Base-by-base conservation (phyloP, 192 early-diverging fungal genomes). In the Lunasporangiospora selenospora region DNA sequence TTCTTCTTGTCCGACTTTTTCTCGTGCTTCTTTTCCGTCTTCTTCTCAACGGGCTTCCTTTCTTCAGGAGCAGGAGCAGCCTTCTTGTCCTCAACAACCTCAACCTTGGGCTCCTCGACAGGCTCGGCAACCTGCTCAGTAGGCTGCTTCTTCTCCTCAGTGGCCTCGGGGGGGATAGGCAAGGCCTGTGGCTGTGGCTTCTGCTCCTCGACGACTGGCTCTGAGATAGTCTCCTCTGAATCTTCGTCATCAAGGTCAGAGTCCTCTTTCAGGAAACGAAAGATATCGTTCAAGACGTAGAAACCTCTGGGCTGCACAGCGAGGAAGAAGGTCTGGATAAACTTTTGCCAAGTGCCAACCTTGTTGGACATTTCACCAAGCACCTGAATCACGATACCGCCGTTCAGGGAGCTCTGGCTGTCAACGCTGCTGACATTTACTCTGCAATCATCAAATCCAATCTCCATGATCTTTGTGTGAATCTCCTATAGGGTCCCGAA, bases 191-290 rank as follows among this genome's bases (percentile, higher is more conserved):
- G 21, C 39, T 31, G 58, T 45, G 39, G 38, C 31, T 33, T 33
- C 24, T 57, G 48, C 13, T 70, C 70, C 13, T 30, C 62, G 11
- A 43, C 61, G 21, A 31, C 30, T 43, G 24, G 37, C 26, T 47
- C 45, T 16, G 53, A 58, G 6, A 60, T 12, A 18, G 66, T 66
- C 36, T 80, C 81, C 33, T 87, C 76, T 44, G 48, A 48, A 33
- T 47, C 26, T 32, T 23, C 29, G 15, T 85, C 88, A n/a, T n/a
- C n/a, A n/a, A n/a, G n/a, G 32, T 87, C 88, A 48, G 75, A 75
- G 56, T 96, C 95, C n/a, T 98, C 95, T 70, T 92, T 92, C 69
- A 98, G 78, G 81, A 91, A 96, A 55, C 96, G 90, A 83, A 98
- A 90, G 55, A 98, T 95, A 71, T 96, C 94, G 65, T 95, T 95